Evolutionary conservation across 2,329 filamentous ascomycete genomes (phyloP), one percentile per base, ranked within the genome.

Genomic region (Neocucurbitaria cava): DNA sequence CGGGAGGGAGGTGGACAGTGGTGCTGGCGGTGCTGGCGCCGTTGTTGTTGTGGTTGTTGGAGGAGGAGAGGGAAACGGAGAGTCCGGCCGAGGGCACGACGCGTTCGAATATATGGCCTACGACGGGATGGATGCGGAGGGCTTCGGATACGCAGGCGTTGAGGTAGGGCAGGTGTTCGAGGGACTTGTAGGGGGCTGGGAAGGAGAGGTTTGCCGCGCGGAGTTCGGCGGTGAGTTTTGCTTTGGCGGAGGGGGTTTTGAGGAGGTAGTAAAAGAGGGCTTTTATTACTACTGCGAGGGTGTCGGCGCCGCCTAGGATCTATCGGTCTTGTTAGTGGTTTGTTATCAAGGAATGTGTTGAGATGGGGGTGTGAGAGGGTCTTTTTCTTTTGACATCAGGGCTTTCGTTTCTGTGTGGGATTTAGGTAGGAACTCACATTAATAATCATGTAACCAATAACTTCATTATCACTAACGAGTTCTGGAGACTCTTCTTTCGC

Each of bases 81-180:
- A 40, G 20, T 3, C 65, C 66, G 1, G 47, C 49, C 2, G 60
- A 20, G 6, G 71, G 72, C 0, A 74, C 71, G 0, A 73, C 55
- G 33, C 73, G 73, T 44, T 72, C 70, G 4, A 74, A 48, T 18
- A 72, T 61, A 24, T 70, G 67, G 9, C 68, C 70, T 1, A 74
- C 55, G 3, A 71, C 67, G 0, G 78, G 78, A 46, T 80, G 79
- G 49, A 81, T 75, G 17, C 79, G 73, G 1, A 81, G 64, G 1
- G 74, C 77, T 62, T 82, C 79, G 59, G 79, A 80, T 62, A 81
- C 77, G 54, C 77, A 79, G 5, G 79, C 79, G 51, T 79, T 75
- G 5, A 81, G 68, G 59, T 81, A 82, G 0, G 78, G 76, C 2
- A 81, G 66, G 9, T 68, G 46, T 23, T 61, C 52, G 10, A 67